Conservation (phyloP, 345 rosid genomes). For the Acer campestre region DNA sequence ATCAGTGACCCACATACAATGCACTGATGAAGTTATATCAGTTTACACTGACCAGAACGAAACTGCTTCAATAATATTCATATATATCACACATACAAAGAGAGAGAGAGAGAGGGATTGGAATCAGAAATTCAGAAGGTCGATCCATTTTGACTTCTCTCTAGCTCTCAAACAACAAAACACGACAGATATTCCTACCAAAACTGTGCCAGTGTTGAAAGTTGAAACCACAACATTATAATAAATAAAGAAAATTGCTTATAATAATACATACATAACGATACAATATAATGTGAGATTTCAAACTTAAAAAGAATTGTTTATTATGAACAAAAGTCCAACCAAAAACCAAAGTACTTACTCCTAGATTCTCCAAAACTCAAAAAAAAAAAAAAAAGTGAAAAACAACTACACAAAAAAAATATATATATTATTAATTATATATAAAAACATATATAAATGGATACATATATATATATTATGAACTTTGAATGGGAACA, state of each 20-base stretch:
- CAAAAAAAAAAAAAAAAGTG: too few relatives aligned
- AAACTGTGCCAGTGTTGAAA: constrained; percentile 39
- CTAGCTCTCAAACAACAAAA: constrained; percentile 26
- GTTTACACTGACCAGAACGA: too few relatives aligned
- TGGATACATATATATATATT: too few relatives aligned
- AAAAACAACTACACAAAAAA: too few relatives aligned
- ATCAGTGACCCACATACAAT: too few relatives aligned
- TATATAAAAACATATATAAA: too few relatives aligned
- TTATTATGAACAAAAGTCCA: constrained; percentile 22
- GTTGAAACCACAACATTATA: background rate
- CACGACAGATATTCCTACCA: constrained; percentile 46
- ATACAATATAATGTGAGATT: constrained; percentile 26
- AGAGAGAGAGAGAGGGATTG: too few relatives aligned
- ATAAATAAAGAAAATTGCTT: background rate
- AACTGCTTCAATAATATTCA: too few relatives aligned
- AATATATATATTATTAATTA: too few relatives aligned
- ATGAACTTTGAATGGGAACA: constrained; percentile 17
- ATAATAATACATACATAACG: constrained; percentile 19
- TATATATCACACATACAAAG: too few relatives aligned
- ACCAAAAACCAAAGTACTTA: constrained; percentile 12
- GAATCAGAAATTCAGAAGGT: constrained; percentile 26
- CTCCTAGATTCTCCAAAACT: constrained; percentile 17
- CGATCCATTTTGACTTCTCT: constrained; percentile 42
- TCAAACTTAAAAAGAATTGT: constrained; percentile 22
- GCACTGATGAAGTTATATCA: too few relatives aligned